Percentiles rank a stretch among this genome's conserved stretches.
These are phyloP conservation scores for Tillandsia leiboldiana DNA, from an alignment of 176 grass and related monocot genomes.

Conservation along the genomic window DNA sequence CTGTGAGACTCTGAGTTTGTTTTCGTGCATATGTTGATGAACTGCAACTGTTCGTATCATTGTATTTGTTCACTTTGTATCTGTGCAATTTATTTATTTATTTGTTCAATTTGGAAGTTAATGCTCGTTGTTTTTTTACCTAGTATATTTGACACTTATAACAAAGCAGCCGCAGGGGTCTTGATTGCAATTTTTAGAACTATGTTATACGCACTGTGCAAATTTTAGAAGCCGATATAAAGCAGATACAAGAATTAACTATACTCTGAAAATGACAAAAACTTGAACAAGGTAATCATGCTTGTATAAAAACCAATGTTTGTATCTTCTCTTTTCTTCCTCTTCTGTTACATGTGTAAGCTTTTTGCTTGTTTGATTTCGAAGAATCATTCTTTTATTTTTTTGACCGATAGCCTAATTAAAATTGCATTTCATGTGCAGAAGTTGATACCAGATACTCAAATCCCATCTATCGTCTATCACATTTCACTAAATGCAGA, in stretches of 20 bases:
- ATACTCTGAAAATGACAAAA: no score
- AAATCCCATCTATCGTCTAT: constrained; percentile 38
- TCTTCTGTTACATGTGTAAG: not conserved
- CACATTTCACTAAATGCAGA: constrained; percentile 62
- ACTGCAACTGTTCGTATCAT: no score
- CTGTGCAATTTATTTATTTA: no score
- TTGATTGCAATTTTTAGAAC: not conserved
- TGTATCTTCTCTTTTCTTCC: not conserved
- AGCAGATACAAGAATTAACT: not conserved
- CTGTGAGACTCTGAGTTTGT: no score
- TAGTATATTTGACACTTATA: not conserved
- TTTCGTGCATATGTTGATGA: no score
- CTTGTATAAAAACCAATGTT: not conserved
- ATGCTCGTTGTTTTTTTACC: no score
- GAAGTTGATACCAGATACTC: constrained; percentile 47
- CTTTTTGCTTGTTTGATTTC: not conserved
- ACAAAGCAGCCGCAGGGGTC: not conserved
- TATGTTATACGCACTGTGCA: not conserved
- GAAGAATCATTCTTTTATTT: not conserved
- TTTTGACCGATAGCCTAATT: not conserved
- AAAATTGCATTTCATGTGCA: constrained; percentile 18
- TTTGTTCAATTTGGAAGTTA: no score
- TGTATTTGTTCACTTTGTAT: no score
- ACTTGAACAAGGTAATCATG: no score
- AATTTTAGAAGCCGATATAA: not conserved